Percentiles rank a stretch among this genome's conserved stretches.
Conservation (phyloP, 257 asterid genomes). For the Scutellaria minor region DNA sequence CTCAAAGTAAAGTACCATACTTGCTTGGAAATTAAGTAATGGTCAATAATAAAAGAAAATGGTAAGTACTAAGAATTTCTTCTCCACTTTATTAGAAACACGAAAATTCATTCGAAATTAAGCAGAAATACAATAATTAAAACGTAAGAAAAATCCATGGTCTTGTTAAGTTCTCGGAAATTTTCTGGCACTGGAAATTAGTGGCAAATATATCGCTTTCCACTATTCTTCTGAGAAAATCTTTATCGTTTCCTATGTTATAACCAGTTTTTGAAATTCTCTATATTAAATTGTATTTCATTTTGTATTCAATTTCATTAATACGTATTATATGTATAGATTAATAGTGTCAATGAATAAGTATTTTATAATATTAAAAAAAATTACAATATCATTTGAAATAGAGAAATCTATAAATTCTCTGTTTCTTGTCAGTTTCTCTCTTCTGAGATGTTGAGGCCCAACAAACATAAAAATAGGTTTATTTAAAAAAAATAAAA, state of each 20-base stretch:
- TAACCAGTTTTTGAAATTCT: no score
- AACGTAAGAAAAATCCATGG: background rate
- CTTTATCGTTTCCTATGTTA: background rate
- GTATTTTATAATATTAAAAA: no score
- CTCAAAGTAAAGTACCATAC: background rate
- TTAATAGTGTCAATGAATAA: no score
- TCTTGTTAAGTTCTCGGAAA: slow-evolving; percentile 10
- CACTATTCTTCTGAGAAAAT: slow-evolving; percentile 32
- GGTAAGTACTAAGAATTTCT: background rate
- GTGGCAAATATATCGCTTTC: background rate
- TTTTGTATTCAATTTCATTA: no score
- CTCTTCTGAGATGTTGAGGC: no score
- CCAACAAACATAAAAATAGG: no score
- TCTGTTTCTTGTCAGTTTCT: no score
- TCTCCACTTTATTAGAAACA: background rate
- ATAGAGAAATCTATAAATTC: no score
- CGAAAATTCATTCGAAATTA: slow-evolving; percentile 22
- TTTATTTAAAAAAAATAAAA: no score
- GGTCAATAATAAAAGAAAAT: background rate
- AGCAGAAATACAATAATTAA: background rate
- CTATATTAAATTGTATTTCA: no score
- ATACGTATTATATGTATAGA: no score
- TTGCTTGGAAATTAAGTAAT: background rate
- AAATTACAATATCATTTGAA: no score
- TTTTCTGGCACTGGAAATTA: background rate